phyloP scores from a whole-genome alignment of 768 basidiomycete species.

The Boletus rex-veris region DNA sequence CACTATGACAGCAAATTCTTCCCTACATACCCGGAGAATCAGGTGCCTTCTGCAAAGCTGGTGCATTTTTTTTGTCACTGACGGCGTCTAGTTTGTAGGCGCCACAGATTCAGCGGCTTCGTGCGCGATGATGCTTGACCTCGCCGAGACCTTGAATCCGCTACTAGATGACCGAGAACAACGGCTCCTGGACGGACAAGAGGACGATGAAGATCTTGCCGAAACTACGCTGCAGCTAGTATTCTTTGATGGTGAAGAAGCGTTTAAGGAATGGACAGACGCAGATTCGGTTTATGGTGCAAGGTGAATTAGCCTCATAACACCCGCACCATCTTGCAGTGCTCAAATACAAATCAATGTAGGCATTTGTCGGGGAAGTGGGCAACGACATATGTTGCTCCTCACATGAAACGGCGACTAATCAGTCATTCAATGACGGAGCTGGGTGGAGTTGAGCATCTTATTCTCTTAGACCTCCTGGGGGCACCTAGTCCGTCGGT shows the following conservation, averaged over 20 bases:
- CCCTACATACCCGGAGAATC: conserved; percentile 62
- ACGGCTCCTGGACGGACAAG: conserved; percentile 50
- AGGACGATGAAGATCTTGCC: conserved; percentile 72
- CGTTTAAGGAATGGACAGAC: conserved; percentile 84
- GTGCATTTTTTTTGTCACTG: conserved; percentile 4
- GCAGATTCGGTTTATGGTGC: conserved; percentile 95
- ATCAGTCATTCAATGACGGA: conserved; percentile 54
- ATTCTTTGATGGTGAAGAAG: conserved; percentile 98
- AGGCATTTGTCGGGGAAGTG: conserved; percentile 91
- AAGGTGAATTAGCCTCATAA: conserved; percentile 44
- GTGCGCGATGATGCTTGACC: conserved; percentile 90
- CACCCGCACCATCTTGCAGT: background rate
- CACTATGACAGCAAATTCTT: conserved; percentile 95
- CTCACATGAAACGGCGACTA: conserved; percentile 58
- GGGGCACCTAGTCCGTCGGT: conserved; percentile 75
- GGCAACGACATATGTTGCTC: conserved; percentile 62
- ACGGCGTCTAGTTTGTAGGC: conserved; percentile 73
- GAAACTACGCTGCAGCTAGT: conserved; percentile 88
- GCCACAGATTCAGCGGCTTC: conserved; percentile 97
- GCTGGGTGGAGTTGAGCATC: conserved; percentile 78
- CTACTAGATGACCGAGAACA: conserved; percentile 60
- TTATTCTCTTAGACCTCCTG: conserved; percentile 90
- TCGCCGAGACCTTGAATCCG: conserved; percentile 79
- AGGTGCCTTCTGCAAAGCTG: conserved; percentile 44
- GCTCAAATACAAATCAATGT: conserved; percentile 1